Percentiles rank a stretch among this genome's conserved stretches.
Evolutionary conservation across 768 basidiomycete genomes (phyloP).

Genomic region (Lactarius hatsudake): DNA sequence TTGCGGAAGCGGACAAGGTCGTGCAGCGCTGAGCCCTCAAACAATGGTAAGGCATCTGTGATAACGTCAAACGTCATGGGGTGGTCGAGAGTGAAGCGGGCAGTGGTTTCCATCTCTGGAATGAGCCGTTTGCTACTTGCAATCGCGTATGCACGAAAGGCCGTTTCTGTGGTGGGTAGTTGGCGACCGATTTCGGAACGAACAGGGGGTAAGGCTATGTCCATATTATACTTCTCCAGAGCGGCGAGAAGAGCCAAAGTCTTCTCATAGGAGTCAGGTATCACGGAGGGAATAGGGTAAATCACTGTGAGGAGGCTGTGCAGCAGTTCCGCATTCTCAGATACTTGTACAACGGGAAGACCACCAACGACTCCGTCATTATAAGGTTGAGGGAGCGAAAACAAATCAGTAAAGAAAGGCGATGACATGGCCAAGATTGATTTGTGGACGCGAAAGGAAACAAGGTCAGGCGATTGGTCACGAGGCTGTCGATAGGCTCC

Average conservation of each 20-base stretch:
- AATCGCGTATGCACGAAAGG: background rate
- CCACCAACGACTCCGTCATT: background rate
- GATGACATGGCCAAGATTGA: background rate
- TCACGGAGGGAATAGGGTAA: background rate
- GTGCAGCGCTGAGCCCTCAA: too few relatives aligned
- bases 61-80: too few relatives aligned
- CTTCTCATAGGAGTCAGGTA: background rate
- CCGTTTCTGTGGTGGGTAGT: background rate
- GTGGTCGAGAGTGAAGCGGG: too few relatives aligned
- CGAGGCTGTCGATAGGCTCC: too few relatives aligned
- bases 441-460: slow-evolving; percentile 1
- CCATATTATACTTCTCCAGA: slow-evolving; percentile 30
- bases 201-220: background rate
- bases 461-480: background rate
- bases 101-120: too few relatives aligned
- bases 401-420: background rate
- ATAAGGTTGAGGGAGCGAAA: background rate
- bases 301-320: background rate
- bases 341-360: background rate
- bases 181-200: background rate
- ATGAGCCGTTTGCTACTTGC: too few relatives aligned
- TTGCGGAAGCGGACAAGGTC: too few relatives aligned
- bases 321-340: background rate
- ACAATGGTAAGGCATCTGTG: too few relatives aligned
- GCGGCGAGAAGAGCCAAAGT: slow-evolving; percentile 21